Evolutionary conservation across 164 flowering plant species (phyloP), one percentile per base, ranked within the genome.

Genomic region (Stephania yunnanensis): DNA sequence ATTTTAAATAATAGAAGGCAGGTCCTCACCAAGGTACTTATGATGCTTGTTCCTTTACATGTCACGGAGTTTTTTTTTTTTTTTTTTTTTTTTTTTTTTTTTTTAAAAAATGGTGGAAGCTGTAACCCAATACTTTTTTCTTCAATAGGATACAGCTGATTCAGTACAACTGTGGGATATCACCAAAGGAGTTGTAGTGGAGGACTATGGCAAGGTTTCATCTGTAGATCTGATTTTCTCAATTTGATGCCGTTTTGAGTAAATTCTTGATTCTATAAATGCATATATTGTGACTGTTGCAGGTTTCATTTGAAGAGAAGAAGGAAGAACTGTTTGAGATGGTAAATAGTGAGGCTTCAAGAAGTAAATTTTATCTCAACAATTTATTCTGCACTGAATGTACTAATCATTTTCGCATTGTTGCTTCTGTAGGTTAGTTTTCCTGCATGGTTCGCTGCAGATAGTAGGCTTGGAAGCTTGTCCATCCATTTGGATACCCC

Each of bases 101-200:
- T 71, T 25, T n/a, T 5, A n/a, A n/a, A n/a, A 44, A 36, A 1
- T 36, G 42, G 1, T 36, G 1, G 42, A 36, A 36, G 42, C 42
- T 36, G 42, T 36, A 36, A 36, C 42, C 42, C 42, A 2, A 4
- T 36, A 0, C 22, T 17, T 48, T 42, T 42, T 75, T 66, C 55
- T 71, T 74, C 78, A 8, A 63, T 77, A 95, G 99, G 99, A 95
- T 77, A 84, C 98, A 70, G 85, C 82, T 72, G 99, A 89, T 75
- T 85, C 91, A 44, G 98, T 94, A 77, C 92, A 95, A 83, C 85
- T 93, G 71, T 95, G 99, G 99, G 99, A 95, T 83, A 89, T 95
- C 64, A 95, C 99, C 6, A 84, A 86, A 77, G 99, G 99, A 6
- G 66, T 87, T 77, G 97, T 95, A 70, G 83, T 90, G 75, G 90